Base-by-base conservation (phyloP, 2,329 filamentous ascomycete species). In the Neonectria neomacrospora region DNA sequence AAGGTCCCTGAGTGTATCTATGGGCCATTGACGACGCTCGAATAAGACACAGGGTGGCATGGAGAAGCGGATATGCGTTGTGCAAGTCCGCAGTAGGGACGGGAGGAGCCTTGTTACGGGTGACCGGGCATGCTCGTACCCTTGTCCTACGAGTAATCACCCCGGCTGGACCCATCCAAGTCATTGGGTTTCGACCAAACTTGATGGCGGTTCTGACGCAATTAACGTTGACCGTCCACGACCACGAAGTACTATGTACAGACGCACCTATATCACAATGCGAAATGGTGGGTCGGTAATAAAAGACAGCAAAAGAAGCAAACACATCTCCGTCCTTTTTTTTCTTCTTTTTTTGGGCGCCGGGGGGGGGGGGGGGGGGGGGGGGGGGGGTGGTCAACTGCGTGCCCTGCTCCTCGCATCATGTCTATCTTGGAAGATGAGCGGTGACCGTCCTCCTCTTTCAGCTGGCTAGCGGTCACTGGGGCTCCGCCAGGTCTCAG, bases 31-130 rank as follows among this genome's bases (percentile, higher is more conserved):
- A 51, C 34, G 16, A 26, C 32, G 51, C 52, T 52, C 52, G 37
- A 61, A 52, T 41, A 44, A 53, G 42, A 56, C 51, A 44, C 55
- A 58, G 37, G 28, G 20, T 45, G 37, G 32, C 55, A 59, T 60
- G 51, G 56, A 51, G 56, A 52, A 26, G 55, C 61, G 44, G 61
- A 63, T 59, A 63, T 59, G 51, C 45, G 55, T 52, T 50, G 65
- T 66, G 64, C 68, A 71, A 58, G 59, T 56, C 61, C 67, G 69
- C 69, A 72, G 74, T 68, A 71, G 73, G 68, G 71, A 74, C 75
- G 75, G 75, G 75, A 77, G 67, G 74, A 76, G 73, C 75, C 75
- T 77, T 76, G 70, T 73, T 70, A 67, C 67, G 71, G 73, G 63
- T 67, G 67, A 69, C 60, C 59, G 65, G 67, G 55, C 67, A 70